Base-by-base conservation (phyloP, 1,139 yeast genomes). In the Hyphopichia burtonii region DNA sequence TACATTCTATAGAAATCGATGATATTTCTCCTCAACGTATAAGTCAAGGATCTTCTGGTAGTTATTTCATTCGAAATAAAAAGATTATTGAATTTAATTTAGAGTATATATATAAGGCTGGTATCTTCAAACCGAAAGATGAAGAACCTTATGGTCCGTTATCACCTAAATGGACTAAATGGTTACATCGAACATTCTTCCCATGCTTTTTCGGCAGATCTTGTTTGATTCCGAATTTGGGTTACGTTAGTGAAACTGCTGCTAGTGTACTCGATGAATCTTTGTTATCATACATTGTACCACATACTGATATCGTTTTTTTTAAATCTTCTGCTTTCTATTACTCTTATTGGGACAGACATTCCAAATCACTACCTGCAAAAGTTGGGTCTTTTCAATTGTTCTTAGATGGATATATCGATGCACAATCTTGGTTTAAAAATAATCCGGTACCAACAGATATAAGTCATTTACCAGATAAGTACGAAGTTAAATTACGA, bases 101-200 rank as follows among this genome's bases (percentile, higher is more conserved):
- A 10, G 22, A 22, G 20, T 5, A 41, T 8, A 46, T 51, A 9
- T 45, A 49, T 32, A 59, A 50, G 36, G 74, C 74, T 5, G 91
- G 84, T 0, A 82, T 85, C 2, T 85, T 85, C 67, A 85, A 85
- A 56, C 93, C 93, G 6, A 83, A 83, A 55, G 89, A 84, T 59
- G 93, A 85, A 59, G 91, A 85, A 51, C 93, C 91, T 0, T 85
- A 85, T 54, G 93, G 91, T 0, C 88, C 90, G 0, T 56, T 85
- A 41, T 81, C 86, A 5, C 91, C 91, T 0, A 85, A 85, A 57
- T 83, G 91, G 90, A 78, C 87, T 2, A 85, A 85, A 61, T 85
- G 91, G 91, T 58, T 83, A 8, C 91, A 85, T 56, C 62, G 91
- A 46, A 85, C 84, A 25, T 73, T 84, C 48, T 85, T 84, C 46